Base-by-base conservation (phyloP, 352 stramenopile species). In the Phytopythium aichiense region DNA sequence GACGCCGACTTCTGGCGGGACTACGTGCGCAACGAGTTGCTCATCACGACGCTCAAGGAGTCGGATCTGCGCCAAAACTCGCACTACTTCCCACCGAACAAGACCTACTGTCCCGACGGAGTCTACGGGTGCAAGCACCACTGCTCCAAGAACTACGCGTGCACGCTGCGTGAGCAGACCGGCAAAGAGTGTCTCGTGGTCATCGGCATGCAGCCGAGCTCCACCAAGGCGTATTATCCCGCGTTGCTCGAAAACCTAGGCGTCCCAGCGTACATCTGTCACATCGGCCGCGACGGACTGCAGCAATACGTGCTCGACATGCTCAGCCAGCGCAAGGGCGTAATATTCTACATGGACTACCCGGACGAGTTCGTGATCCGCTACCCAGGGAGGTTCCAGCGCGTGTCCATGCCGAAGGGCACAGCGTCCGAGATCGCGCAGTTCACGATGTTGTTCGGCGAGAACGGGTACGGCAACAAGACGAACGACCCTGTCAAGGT, bases 271-370 rank as follows among this genome's bases (percentile, higher is more conserved):
- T 84, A 84, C 52, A 67, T 77, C 51, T 84, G 75, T 62, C 77
- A 79, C 31, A 28, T 72, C 30, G 71, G 71, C 1, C 63, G 67
- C 25, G n/a, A 16, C 23, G 61, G 38, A 15, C 46, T 61, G 12
- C 11, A 65, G n/a, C 33, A 56, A 0, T 72, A 64, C 43, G 64
- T 50, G 18, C 46, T 72, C 4, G 52, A 68, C 0, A 60, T 57
- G 60, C 48, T 72, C 48, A 55, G 33, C 0, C 66, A 66, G 15
- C 23, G 48, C 7, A 31, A 42, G 11, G 63, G 67, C 0, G 63
- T 83, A 4, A 33, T 74, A 7, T 87, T 87, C 46, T 84, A 82
- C 49, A 62, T 83, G 53, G 84, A 71, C 57, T 75, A 84, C 51
- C 77, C 74, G 7, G 74, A 84, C n/a, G 35, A 61, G 54, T 79